Percentiles rank a stretch among this genome's conserved stretches.
Conservation (phyloP, 768 basidiomycete species). For the Tricholoma saponaceum region DNA sequence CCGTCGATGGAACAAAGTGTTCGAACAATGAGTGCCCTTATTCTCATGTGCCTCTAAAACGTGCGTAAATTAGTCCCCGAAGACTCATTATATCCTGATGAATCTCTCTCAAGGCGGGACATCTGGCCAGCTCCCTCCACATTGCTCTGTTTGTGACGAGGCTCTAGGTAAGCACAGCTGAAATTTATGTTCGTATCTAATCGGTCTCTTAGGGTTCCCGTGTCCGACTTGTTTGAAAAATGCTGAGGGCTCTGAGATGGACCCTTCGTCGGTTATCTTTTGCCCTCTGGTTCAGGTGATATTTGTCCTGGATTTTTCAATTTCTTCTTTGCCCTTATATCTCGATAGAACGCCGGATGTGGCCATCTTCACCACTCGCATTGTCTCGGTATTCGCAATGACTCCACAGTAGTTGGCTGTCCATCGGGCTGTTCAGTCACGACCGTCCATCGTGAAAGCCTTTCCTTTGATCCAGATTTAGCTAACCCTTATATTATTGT, state of each 20-base stretch:
- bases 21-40: constrained; percentile 18
- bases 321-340: background rate
- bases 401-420: constrained; percentile 7
- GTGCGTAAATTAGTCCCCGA: constrained; percentile 11
- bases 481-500: constrained; percentile 14
- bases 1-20: constrained; percentile 18
- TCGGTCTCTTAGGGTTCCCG: constrained; percentile 16
- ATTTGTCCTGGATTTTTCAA: background rate
- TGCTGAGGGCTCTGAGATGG: constrained; percentile 3
- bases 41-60: constrained; percentile 14
- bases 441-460: constrained; percentile 16
- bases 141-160: constrained; percentile 21
- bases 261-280: constrained; percentile 11
- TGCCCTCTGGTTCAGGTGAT: constrained; percentile 22
- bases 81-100: background rate
- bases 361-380: constrained; percentile 25
- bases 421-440: constrained; percentile 21
- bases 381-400: constrained; percentile 16
- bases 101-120: background rate
- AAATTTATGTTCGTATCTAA: background rate
- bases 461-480: constrained; percentile 6
- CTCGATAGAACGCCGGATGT: constrained; percentile 22
- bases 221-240: constrained; percentile 19
- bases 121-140: constrained; percentile 10
- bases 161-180: constrained; percentile 15